Evolutionary conservation across 2,329 filamentous ascomycete genomes (phyloP), one percentile per base, ranked within the genome.

Genomic region (Phialemonium atrogriseum): DNA sequence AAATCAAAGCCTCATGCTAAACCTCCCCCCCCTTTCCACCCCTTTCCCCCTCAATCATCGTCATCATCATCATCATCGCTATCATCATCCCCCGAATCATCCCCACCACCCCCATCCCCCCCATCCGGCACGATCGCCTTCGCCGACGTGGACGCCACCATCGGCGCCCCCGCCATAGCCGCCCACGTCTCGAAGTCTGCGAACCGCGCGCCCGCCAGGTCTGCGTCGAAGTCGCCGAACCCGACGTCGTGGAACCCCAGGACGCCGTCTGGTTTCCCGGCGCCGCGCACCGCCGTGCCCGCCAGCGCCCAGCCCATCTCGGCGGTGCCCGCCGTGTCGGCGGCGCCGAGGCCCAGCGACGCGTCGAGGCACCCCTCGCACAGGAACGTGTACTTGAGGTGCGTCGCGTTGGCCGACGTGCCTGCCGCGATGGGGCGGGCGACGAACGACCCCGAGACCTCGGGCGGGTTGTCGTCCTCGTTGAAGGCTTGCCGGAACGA

Each of bases 191-290:
- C 61, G 24, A 56, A 56, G 34, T 57, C 57, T 16, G 50, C 43
- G 11, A 48, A 45, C 32, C 54, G 58, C 10, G 49, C 62, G 4
- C 45, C 46, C 2, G 42, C 66, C 31, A 79, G 64, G 43, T 84
- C 77, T 43, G 81, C 74, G 42, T 67, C 69, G 39, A 79, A 72
- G 47, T 82, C 77, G 22, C 84, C 72, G 43, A 81, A 81, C 20
- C 78, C 80, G 10, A 84, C 74, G 13, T 58, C 45, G 34, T 56
- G 54, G 27, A 56, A 56, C 0, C 41, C 43, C 5, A 58, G 41
- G 2, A 35, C 30, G 4, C 44, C 49, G 1, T 41, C 47, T 1
- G 47, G 40, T 11, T 43, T 37, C 2, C 28, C 42, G 1, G 46
- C 40, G 23, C 51, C 44, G 1, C 41, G 25, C 3, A 49, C 40